phyloP scores from a whole-genome alignment of 352 stramenopile species.

The Phytophthora colocasiae region DNA sequence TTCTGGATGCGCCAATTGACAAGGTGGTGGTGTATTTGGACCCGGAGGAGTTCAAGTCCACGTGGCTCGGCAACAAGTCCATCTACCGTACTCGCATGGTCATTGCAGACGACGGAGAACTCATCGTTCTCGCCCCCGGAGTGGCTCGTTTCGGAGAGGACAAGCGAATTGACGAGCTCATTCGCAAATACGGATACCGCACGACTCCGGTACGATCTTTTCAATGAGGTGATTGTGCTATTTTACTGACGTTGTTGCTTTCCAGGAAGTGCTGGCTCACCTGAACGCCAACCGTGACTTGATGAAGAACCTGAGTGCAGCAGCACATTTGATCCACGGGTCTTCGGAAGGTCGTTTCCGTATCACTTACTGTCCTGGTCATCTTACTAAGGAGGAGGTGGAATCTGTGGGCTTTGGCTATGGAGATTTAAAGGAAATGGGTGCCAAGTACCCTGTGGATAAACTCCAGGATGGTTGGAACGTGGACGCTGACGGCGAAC shows the following conservation, averaged over 20 bases:
- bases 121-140: constrained; percentile 95
- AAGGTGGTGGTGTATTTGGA: constrained; percentile 98
- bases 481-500: constrained; percentile 75
- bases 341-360: constrained; percentile 97
- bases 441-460: constrained; percentile 80
- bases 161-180: constrained; percentile 94
- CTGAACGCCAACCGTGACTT: constrained; percentile 94
- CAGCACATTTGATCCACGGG: constrained; percentile 97
- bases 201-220: constrained; percentile 88
- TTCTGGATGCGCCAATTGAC: constrained; percentile 91
- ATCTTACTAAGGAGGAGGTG: constrained; percentile 93
- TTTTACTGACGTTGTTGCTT: constrained; percentile 14
- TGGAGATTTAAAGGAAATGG: constrained; percentile 88
- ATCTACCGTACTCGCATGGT: constrained; percentile 98
- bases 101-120: constrained; percentile 94
- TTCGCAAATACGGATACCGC: constrained; percentile 97
- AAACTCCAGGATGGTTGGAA: constrained; percentile 95
- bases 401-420: constrained; percentile 95
- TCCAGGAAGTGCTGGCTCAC: constrained; percentile 91
- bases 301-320: constrained; percentile 95
- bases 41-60: constrained; percentile 97
- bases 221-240: not conserved
- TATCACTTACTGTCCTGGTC: constrained; percentile 94
- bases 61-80: constrained; percentile 98
- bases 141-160: constrained; percentile 96